phyloP scores from a whole-genome alignment of 2,329 filamentous ascomycete genomes.

The Reticulascus tulasneorum region DNA sequence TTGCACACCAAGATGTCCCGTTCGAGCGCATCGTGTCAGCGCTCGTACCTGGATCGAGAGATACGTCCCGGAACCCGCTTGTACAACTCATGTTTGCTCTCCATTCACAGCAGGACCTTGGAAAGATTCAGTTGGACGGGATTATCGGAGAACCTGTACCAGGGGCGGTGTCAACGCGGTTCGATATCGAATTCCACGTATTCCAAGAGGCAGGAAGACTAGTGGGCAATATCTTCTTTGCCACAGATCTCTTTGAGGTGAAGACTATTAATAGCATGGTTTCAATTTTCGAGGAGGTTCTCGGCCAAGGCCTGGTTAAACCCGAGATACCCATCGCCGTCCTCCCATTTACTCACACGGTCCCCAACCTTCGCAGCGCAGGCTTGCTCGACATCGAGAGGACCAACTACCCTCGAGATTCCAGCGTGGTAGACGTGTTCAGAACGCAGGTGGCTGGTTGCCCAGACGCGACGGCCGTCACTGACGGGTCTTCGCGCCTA shows the following conservation, averaged over 20 bases:
- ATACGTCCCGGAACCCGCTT: conserved; percentile 1
- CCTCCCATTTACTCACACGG: not conserved
- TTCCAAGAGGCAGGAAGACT: conserved; percentile 1
- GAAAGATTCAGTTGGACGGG: not conserved
- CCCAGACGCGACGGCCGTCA: not conserved
- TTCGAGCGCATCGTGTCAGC: conserved; percentile 1
- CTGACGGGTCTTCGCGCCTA: not conserved
- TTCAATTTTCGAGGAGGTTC: not conserved
- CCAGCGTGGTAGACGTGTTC: conserved; percentile 1
- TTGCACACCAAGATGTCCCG: conserved; percentile 1
- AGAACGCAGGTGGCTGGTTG: not conserved
- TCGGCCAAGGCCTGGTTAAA: not conserved
- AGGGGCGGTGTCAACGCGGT: not conserved
- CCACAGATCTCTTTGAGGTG: not conserved
- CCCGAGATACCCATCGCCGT: not conserved
- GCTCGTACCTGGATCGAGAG: not conserved
- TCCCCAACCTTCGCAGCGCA: not conserved
- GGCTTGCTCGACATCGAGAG: not conserved
- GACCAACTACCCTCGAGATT: not conserved
- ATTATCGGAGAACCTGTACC: not conserved
- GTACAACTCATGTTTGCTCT: conserved; percentile 3
- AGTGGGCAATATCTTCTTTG: not conserved
- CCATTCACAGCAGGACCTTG: not conserved
- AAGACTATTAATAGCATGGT: not conserved
- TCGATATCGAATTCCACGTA: conserved; percentile 1